Conservation (phyloP, 768 basidiomycete species). For the Mycena indigotica region DNA sequence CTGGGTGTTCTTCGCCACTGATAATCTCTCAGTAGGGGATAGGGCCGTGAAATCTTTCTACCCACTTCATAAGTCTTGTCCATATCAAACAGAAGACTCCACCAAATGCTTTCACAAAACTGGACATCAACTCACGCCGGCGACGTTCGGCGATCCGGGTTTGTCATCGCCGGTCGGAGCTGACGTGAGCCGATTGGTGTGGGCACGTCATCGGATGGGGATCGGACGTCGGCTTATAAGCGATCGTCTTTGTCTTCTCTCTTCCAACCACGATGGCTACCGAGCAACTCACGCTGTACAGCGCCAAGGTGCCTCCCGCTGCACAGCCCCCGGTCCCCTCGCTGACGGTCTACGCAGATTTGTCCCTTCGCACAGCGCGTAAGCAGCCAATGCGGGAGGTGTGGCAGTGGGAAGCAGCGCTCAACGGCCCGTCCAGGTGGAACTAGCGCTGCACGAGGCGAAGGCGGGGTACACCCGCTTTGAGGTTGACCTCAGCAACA, state of each 20-base stretch:
- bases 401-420: conserved; percentile 52
- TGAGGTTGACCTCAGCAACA: conserved; percentile 63
- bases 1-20: too few species aligned
- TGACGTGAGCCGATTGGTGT: too few species aligned
- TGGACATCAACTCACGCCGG: too few species aligned
- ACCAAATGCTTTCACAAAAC: too few species aligned
- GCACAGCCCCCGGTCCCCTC: not conserved
- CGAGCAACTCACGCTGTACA: conserved; percentile 46
- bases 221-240: too few species aligned
- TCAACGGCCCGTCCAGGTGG: conserved; percentile 53
- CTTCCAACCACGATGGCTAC: conserved; percentile 14
- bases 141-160: too few species aligned
- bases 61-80: too few species aligned
- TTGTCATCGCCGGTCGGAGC: too few species aligned
- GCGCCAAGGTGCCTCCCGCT: conserved; percentile 42
- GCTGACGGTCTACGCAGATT: conserved; percentile 33
- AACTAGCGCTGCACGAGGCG: conserved; percentile 64
- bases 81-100: too few species aligned
- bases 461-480: conserved; percentile 49
- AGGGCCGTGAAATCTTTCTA: too few species aligned
- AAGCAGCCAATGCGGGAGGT: conserved; percentile 63
- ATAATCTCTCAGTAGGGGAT: too few species aligned
- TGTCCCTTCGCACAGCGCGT: conserved; percentile 66
- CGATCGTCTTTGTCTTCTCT: not conserved
- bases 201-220: too few species aligned